Evolutionary conservation across 2,329 filamentous ascomycete genomes (phyloP).

Genomic region (Paracoccidioides brasiliensis): DNA sequence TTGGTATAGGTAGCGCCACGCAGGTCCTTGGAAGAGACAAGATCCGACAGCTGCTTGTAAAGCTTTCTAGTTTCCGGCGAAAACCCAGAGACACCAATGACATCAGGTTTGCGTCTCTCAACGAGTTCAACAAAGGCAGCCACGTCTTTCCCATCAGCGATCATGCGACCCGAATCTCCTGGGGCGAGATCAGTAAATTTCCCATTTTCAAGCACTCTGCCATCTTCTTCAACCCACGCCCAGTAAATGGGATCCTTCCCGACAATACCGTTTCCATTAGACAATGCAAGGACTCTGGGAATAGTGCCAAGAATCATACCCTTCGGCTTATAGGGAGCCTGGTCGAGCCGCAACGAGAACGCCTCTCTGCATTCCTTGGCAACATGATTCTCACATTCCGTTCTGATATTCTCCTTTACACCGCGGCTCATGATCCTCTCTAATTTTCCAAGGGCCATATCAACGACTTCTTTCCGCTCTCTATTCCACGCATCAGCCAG

Average conservation of each 20-base stretch:
- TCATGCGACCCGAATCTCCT: slow-evolving; percentile 51
- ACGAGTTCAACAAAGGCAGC: slow-evolving; percentile 67
- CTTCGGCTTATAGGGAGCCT: slow-evolving; percentile 90
- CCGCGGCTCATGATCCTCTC: slow-evolving; percentile 76
- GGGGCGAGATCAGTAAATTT: slow-evolving; percentile 66
- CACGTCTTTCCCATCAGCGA: slow-evolving; percentile 51
- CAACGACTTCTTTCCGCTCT: slow-evolving; percentile 71
- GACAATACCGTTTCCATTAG: slow-evolving; percentile 70
- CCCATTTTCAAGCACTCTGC: slow-evolving; percentile 75
- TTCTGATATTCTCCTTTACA: slow-evolving; percentile 86
- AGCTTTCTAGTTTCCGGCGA: slow-evolving; percentile 75
- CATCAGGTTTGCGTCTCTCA: slow-evolving; percentile 69
- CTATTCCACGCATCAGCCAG: slow-evolving; percentile 91
- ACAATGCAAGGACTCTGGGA: slow-evolving; percentile 74
- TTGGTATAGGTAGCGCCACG: slow-evolving; percentile 74
- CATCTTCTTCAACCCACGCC: slow-evolving; percentile 89
- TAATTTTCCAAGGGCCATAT: slow-evolving; percentile 67
- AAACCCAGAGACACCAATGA: slow-evolving; percentile 79
- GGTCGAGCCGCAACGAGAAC: slow-evolving; percentile 80
- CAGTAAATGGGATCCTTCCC: slow-evolving; percentile 67
- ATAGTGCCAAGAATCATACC: slow-evolving; percentile 80
- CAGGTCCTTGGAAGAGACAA: slow-evolving; percentile 66
- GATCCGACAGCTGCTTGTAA: slow-evolving; percentile 63
- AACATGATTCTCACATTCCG: slow-evolving; percentile 85
- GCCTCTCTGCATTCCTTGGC: slow-evolving; percentile 79